Percentiles rank a stretch among this genome's conserved stretches.
Evolutionary conservation across 768 basidiomycete species (phyloP).

Genomic region (Obba rivulosa): DNA sequence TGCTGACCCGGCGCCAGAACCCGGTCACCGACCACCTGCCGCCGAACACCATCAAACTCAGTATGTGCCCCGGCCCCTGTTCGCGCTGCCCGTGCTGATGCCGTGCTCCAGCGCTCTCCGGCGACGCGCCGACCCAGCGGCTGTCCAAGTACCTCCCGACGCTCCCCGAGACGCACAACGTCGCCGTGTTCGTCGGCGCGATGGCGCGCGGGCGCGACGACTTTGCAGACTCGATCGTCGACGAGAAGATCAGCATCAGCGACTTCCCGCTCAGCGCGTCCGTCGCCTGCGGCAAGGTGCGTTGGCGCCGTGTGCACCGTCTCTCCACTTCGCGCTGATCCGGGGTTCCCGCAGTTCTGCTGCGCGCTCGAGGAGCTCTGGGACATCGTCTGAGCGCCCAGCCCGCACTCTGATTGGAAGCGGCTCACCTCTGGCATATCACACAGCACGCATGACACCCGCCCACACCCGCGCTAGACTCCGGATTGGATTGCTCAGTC

Average conservation of each 20-base stretch:
- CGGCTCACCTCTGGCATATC: not conserved
- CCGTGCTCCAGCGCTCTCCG: slow-evolving; percentile 66
- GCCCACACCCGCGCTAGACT: no score
- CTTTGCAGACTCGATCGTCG: slow-evolving; percentile 92
- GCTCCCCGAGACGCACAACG: slow-evolving; percentile 79
- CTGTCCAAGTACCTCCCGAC: slow-evolving; percentile 82
- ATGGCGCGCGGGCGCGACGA: slow-evolving; percentile 97
- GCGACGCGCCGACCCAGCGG: slow-evolving; percentile 78
- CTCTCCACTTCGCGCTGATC: slow-evolving; percentile 1
- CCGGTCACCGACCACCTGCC: slow-evolving; percentile 94
- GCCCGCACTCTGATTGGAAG: not conserved
- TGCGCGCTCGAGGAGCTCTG: slow-evolving; percentile 92
- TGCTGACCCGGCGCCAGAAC: slow-evolving; percentile 49
- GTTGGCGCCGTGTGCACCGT: slow-evolving; percentile 17
- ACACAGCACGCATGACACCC: not conserved
- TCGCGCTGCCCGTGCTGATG: slow-evolving; percentile 1
- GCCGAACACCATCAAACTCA: slow-evolving; percentile 91
- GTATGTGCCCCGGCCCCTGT: slow-evolving; percentile 41
- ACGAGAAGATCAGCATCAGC: slow-evolving; percentile 95
- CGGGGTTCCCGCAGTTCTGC: slow-evolving; percentile 57
- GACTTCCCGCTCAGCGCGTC: slow-evolving; percentile 90
- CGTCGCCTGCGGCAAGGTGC: slow-evolving; percentile 95
- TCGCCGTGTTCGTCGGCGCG: slow-evolving; percentile 96
- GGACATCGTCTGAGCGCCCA: slow-evolving; percentile 74
- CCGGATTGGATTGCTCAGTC: not conserved